These are phyloP conservation scores for Diaporthe sp. DNA, from an alignment of 2,329 filamentous ascomycete genomes.

Conservation along the genomic window DNA sequence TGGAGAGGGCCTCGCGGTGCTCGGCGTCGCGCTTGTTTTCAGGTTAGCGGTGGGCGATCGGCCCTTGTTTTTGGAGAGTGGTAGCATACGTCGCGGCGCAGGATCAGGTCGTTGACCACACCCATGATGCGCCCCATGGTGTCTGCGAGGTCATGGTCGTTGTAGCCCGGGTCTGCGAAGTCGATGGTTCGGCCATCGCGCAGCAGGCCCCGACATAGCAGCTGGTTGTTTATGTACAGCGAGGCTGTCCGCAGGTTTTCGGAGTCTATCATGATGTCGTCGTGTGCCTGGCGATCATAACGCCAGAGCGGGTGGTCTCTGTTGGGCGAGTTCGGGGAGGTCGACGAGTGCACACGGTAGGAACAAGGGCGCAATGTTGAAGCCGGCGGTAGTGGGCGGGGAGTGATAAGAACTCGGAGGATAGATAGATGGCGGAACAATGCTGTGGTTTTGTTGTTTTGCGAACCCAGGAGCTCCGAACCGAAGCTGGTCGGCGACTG, in stretches of 20 bases:
- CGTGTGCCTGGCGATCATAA: slow-evolving; percentile 31
- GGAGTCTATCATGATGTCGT: slow-evolving; percentile 64
- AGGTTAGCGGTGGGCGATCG: background rate
- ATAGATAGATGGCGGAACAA: background rate
- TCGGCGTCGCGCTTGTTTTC: slow-evolving; percentile 82
- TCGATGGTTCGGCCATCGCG: slow-evolving; percentile 82
- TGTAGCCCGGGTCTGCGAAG: slow-evolving; percentile 80
- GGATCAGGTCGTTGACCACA: slow-evolving; percentile 91
- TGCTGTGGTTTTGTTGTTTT: slow-evolving; percentile 3
- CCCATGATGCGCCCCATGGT: slow-evolving; percentile 92
- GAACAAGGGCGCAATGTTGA: background rate
- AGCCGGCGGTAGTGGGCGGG: background rate
- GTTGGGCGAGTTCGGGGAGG: background rate
- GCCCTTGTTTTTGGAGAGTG: background rate
- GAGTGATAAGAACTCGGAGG: background rate
- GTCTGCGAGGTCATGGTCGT: slow-evolving; percentile 64
- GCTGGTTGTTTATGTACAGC: slow-evolving; percentile 80
- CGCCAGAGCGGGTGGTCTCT: slow-evolving; percentile 7
- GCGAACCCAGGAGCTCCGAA: background rate
- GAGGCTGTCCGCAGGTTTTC: slow-evolving; percentile 77
- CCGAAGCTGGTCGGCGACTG: background rate
- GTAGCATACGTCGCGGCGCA: slow-evolving; percentile 83
- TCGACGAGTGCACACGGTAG: background rate
- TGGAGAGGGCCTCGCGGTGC: slow-evolving; percentile 85
- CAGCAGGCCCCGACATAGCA: slow-evolving; percentile 75